A percentile compares a stretch with the other conserved stretches of the same genome.
These are phyloP conservation scores for Penicillium sp. DNA, from an alignment of 2,329 filamentous ascomycete species.

Conservation along the genomic window DNA sequence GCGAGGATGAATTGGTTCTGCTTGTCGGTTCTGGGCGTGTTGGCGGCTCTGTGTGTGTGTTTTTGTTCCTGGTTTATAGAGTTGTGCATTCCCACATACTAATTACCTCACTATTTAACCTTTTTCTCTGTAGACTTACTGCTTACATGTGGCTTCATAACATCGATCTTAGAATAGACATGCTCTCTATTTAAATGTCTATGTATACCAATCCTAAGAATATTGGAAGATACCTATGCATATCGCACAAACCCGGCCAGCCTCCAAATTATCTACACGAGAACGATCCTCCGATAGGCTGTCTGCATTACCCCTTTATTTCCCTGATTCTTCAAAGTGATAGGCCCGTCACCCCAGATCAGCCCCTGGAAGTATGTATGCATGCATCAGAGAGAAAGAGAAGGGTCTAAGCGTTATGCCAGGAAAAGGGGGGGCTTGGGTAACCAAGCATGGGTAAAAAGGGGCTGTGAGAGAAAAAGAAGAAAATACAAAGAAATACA, in stretches of 20 bases:
- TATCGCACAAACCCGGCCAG: not conserved
- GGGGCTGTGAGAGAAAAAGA: not conserved
- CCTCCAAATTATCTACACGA: not conserved
- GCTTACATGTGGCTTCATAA: not conserved
- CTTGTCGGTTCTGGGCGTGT: not conserved
- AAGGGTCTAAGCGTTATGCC: not conserved
- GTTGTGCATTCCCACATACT: constrained; percentile 8
- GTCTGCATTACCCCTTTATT: not conserved
- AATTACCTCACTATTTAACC: not conserved
- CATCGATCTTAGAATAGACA: too few species aligned
- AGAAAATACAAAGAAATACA: not conserved
- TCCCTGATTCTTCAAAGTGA: not conserved
- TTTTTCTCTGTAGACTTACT: not conserved
- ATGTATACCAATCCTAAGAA: too few species aligned
- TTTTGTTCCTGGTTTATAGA: constrained; percentile 2
- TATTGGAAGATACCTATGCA: not conserved
- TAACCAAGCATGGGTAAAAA: not conserved
- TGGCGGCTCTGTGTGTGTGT: not conserved
- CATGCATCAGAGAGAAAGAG: not conserved
- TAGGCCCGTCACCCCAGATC: not conserved
- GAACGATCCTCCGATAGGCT: not conserved
- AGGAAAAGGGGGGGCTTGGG: not conserved
- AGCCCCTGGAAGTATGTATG: not conserved
- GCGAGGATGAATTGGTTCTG: not conserved
- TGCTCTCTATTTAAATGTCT: not conserved